A percentile compares a stretch with the other conserved stretches of the same genome.
These are phyloP conservation scores for Bretschneidera sinensis DNA, from an alignment of 345 rosid genomes.

Conservation along the genomic window DNA sequence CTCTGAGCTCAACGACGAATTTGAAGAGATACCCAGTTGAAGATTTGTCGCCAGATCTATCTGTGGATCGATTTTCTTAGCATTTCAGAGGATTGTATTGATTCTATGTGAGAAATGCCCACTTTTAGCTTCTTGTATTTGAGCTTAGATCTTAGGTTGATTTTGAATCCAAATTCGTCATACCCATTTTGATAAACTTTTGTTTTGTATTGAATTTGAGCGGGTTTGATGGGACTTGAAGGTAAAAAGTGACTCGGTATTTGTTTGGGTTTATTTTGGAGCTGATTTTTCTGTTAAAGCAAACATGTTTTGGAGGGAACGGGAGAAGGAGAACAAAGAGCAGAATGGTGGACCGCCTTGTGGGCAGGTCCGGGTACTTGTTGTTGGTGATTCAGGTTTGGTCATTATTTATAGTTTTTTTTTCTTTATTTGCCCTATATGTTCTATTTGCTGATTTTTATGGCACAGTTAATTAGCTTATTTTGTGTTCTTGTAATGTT, in stretches of 20 bases:
- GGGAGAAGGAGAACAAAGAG: constrained; percentile 80
- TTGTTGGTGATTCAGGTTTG: constrained; percentile 94
- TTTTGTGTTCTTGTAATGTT: neutral
- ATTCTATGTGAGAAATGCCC: constrained; percentile 7
- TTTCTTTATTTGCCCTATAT: neutral
- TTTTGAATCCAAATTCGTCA: constrained; percentile 13
- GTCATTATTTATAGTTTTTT: neutral
- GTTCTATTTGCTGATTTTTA: neutral
- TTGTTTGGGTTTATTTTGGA: constrained; percentile 5
- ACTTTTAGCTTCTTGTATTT: constrained; percentile 8
- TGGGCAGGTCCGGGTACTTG: constrained; percentile 96
- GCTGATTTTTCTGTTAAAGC: constrained; percentile 2
- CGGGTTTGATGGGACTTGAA: constrained; percentile 28
- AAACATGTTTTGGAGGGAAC: constrained; percentile 89
- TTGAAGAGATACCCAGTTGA: constrained; percentile 1
- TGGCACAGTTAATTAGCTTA: neutral
- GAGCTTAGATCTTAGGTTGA: constrained; percentile 30
- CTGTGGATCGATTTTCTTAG: neutral
- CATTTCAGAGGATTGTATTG: constrained; percentile 1
- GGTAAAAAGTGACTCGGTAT: constrained; percentile 1
- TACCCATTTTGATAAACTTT: constrained; percentile 23
- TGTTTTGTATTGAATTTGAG: constrained; percentile 15
- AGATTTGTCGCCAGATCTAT: constrained; percentile 1
- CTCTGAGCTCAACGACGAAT: neutral
- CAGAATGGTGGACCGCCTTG: constrained; percentile 70